These are phyloP conservation scores for Apiospora saccharicola DNA, from an alignment of 2,329 filamentous ascomycete species.

Conservation along the genomic window DNA sequence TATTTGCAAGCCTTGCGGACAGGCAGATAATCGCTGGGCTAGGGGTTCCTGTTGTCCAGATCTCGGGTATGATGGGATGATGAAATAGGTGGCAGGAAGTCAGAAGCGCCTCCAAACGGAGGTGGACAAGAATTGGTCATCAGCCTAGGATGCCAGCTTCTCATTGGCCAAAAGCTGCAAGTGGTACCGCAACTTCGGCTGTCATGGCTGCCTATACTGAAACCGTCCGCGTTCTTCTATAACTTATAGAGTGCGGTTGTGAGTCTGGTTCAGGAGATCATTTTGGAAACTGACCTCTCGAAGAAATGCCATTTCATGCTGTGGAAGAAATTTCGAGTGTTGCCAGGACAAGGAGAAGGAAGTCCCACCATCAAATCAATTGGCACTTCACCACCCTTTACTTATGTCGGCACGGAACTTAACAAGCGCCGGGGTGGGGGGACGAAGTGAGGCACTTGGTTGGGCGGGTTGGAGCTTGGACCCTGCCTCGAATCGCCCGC, in stretches of 20 bases:
- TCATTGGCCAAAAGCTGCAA: slow-evolving; percentile 8
- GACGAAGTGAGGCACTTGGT: background rate
- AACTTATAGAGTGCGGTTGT: background rate
- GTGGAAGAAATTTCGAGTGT: slow-evolving; percentile 1
- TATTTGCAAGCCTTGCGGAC: background rate
- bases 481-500: background rate
- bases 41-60: slow-evolving; percentile 3
- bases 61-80: slow-evolving; percentile 14
- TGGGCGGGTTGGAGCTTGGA: background rate
- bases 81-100: slow-evolving; percentile 17
- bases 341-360: background rate
- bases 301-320: background rate
- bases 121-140: slow-evolving; percentile 15
- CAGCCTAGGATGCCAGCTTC: slow-evolving; percentile 15
- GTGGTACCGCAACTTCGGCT: background rate
- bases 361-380: background rate
- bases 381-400: background rate
- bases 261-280: background rate
- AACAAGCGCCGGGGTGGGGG: slow-evolving; percentile 16
- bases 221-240: background rate
- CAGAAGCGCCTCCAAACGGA: background rate
- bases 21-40: slow-evolving; percentile 5
- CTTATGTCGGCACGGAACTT: slow-evolving; percentile 17
- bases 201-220: background rate
- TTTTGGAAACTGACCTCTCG: background rate